Evolutionary conservation across 352 stramenopile species (phyloP), one percentile per base, ranked within the genome.

Genomic region (Pythium rhizo-oryzae): DNA sequence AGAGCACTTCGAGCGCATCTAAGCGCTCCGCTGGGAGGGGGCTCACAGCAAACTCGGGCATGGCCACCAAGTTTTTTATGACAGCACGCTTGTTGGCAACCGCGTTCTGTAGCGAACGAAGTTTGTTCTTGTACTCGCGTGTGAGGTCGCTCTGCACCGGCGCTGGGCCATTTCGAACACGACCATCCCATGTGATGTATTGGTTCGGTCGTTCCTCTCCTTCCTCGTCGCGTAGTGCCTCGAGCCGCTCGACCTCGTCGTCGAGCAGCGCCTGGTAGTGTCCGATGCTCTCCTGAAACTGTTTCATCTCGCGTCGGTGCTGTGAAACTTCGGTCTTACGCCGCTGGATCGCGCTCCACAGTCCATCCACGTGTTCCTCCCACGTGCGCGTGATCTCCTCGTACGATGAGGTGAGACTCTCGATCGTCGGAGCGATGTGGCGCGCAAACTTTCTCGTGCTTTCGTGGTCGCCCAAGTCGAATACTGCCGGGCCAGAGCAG

Each of bases 1-100:
- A 87, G 18, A 91, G 66, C 8, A 81, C 58, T 49, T 77, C 62
- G 18, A 81, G 54, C 0, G 73, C 77, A 7, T 79, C 68, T 0
- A 21, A 6, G 23, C 58, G 59, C 16, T 68, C 25, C 15, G 37
- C 53, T 13, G 80, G 78, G 13, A 90, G 69, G 0, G 77, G 72
- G 18, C 63, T 76, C 5, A 73, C 65, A 7, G 83, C 30, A 43
- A 74, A 81, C 4, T 46, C 8, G 1, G 78, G 78, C 54, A 79
- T 73, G 21, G 23, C 24, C 16, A 79, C 43, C 19, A 69, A 52
- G 19, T 9, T 13, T 58, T 52, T 51, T 23, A 25, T 77, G 35
- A 9, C 8, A 9, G 53, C 6, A 15, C 58, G 75, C 47, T 35
- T 63, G 71, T 74, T 2, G 58, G 39, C 25, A 19, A 46, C 56